Conservation (phyloP, 23 red algal genomes). For the Gracilaria gracilis region DNA sequence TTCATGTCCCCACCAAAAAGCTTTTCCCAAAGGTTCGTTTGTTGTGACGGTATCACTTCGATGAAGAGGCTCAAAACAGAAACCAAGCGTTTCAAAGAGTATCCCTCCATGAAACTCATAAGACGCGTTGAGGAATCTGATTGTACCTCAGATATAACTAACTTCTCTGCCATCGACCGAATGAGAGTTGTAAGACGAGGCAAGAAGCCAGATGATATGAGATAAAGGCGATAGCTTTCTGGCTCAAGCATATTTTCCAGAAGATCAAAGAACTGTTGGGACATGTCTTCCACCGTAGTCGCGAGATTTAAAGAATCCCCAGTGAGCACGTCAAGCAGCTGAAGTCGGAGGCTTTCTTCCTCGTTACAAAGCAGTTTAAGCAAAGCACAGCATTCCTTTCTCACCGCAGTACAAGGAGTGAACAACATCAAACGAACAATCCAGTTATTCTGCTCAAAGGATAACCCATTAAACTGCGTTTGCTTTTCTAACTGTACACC, state of each 20-base stretch:
- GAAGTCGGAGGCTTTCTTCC: constrained; percentile 60
- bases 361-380: constrained; percentile 56
- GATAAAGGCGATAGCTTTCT: constrained; percentile 53
- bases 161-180: constrained; percentile 39
- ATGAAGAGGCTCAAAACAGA: constrained; percentile 47
- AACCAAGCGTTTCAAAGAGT: constrained; percentile 63
- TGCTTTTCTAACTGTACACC: not conserved
- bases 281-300: constrained; percentile 54
- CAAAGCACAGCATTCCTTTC: constrained; percentile 61
- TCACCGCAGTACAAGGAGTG: constrained; percentile 57
- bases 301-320: constrained; percentile 48
- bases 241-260: constrained; percentile 49
- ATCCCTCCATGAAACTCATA: constrained; percentile 70
- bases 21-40: constrained; percentile 22
- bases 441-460: constrained; percentile 66
- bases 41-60: constrained; percentile 44
- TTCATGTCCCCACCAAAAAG: constrained; percentile 39
- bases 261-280: constrained; percentile 74
- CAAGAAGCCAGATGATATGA: constrained; percentile 54
- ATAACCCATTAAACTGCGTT: not conserved
- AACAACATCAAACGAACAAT: constrained; percentile 68
- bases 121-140: constrained; percentile 47
- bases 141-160: constrained; percentile 55
- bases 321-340: constrained; percentile 63
- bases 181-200: constrained; percentile 56